Evolutionary conservation across 768 basidiomycete genomes (phyloP), one percentile per base, ranked within the genome.

Genomic region (Coprinellus micaceus): DNA sequence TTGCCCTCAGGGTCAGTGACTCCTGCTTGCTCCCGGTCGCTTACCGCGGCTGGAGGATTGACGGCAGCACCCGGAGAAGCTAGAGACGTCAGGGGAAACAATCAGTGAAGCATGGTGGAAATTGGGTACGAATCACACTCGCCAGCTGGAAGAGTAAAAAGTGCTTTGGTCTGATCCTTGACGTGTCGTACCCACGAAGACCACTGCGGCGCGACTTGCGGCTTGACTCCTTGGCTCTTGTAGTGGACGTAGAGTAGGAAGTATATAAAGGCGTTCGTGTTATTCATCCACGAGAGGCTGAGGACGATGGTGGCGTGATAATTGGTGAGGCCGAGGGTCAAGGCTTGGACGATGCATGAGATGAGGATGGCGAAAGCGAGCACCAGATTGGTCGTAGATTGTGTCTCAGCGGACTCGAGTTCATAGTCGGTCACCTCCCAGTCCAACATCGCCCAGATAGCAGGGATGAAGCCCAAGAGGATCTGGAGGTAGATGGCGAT

Each of bases 211-310:
- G 4, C 28, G 11, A 51, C 49, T 4, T 17, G 49, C 22, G 26
- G 4, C 21, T 30, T 13, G 13, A 5, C 17, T 29, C 49, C 49
- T 36, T 30, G 49, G 19, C 33, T 53, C 25, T 52, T 51, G 37
- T 53, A n/a, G 53, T 52, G 33, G 60, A 58, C 17, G 39, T 53
- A 52, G 5, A 54, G 40, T 6, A 59, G 59, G 50, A 64, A 24
- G 44, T 51, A 57, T 10, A 51, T 29, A 22, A 57, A 57, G 10
- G 62, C 37, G 36, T 61, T 67, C 13, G 62, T 65, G 45, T 65
- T 66, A 49, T 64, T 66, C 60, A 64, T 65, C 66, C 69, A 70
- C 51, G 62, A 63, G 25, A 66, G 57, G 44, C 59, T 60, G 45
- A 69, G 66, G 19, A 71, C 53, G 49, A 69, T 59, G 36, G 40